These are phyloP conservation scores for Rhizoclosmatium sp. DNA, from an alignment of 192 early-diverging fungal genomes.

Conservation along the genomic window DNA sequence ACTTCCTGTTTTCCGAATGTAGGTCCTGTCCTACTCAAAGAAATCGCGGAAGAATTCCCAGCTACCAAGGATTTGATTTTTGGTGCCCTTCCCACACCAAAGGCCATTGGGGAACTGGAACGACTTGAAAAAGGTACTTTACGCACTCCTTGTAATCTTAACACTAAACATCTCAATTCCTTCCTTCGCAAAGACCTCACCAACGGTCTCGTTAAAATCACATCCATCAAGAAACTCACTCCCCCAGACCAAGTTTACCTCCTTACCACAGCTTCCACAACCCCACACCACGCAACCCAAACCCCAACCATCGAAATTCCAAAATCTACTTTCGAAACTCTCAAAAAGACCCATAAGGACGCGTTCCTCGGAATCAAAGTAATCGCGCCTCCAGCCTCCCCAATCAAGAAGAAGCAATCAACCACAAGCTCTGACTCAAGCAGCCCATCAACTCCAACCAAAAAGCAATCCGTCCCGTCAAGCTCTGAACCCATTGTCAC, in stretches of 20 bases:
- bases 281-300: not conserved
- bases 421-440: not conserved
- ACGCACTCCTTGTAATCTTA: too few relatives aligned
- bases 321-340: not conserved
- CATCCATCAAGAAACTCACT: not conserved
- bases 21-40: not conserved
- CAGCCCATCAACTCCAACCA: not conserved
- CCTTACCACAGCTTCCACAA: not conserved
- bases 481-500: too few relatives aligned
- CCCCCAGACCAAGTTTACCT: not conserved
- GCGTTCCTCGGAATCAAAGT: slow-evolving; percentile 4
- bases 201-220: not conserved
- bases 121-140: too few relatives aligned
- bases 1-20: not conserved
- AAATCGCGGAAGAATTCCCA: not conserved
- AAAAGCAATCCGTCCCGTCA: too few relatives aligned
- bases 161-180: too few relatives aligned
- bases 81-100: too few relatives aligned
- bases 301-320: not conserved
- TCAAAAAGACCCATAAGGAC: slow-evolving; percentile 12
- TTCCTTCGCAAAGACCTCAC: too few relatives aligned
- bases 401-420: not conserved
- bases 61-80: too few relatives aligned
- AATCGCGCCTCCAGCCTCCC: not conserved
- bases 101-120: too few relatives aligned